A percentile compares a stretch with the other conserved stretches of the same genome.
Evolutionary conservation across 805 yeast species (phyloP).

Genomic region (Pachysolen tannophilus): DNA sequence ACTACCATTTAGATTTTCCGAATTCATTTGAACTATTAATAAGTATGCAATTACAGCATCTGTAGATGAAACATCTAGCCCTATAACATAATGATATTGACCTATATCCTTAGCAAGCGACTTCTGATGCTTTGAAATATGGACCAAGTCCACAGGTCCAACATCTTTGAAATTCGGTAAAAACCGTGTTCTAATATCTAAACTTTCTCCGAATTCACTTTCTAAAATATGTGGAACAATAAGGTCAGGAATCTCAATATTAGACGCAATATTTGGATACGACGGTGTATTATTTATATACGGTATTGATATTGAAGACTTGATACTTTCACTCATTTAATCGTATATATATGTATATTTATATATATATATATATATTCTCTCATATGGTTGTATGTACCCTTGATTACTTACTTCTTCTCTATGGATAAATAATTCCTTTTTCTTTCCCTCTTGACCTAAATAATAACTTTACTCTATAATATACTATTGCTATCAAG

Average conservation of each 20-base stretch:
- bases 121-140: constrained; percentile 33
- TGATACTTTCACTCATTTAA: no score
- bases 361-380: no score
- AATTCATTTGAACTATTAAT: constrained; percentile 35
- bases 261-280: constrained; percentile 7
- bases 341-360: no score
- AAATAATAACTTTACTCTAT: no score
- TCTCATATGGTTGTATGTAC: no score
- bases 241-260: constrained; percentile 9
- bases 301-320: constrained; percentile 16
- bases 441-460: no score
- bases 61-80: constrained; percentile 43
- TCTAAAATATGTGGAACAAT: constrained; percentile 33
- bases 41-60: constrained; percentile 51
- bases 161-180: constrained; percentile 40
- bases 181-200: constrained; percentile 37
- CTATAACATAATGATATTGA: constrained; percentile 45
- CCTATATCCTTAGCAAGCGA: constrained; percentile 35
- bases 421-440: no score
- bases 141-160: constrained; percentile 73
- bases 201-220: constrained; percentile 40
- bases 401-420: no score
- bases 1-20: constrained; percentile 19
- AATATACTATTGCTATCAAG: no score
- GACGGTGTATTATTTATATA: constrained; percentile 6